These are phyloP conservation scores for Sesbania bispinosa DNA, from an alignment of 306 rosid species.

Conservation along the genomic window DNA sequence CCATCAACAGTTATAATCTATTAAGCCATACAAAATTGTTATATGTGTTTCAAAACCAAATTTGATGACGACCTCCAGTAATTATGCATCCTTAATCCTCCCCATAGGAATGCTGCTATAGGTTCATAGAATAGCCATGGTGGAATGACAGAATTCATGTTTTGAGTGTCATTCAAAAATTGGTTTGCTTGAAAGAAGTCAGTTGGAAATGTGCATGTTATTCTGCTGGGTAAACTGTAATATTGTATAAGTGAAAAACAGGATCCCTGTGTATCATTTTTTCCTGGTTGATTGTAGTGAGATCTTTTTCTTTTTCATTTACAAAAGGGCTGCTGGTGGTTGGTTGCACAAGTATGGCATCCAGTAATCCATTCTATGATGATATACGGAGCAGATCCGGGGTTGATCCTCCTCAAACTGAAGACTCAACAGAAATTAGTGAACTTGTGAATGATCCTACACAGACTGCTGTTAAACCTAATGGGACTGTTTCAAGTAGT, in stretches of 20 bases:
- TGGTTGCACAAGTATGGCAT: conserved; percentile 49
- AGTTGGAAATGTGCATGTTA: neutral
- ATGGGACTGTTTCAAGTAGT: conserved; percentile 66
- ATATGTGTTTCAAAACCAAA: neutral
- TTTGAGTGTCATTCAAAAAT: neutral
- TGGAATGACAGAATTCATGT: neutral
- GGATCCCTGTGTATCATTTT: neutral
- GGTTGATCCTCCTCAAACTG: conserved; percentile 78
- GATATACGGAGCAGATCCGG: conserved; percentile 66
- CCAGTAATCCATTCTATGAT: conserved; percentile 62
- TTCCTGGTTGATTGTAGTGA: neutral
- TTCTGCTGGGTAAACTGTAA: neutral
- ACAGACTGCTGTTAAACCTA: conserved; percentile 49
- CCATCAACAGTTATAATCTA: neutral
- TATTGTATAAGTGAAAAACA: neutral
- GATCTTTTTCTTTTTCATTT: conserved; percentile 10
- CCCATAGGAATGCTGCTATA: neutral
- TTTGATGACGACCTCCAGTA: neutral
- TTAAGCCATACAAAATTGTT: neutral
- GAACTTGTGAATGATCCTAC: conserved; percentile 60
- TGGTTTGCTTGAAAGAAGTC: neutral
- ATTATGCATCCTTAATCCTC: neutral
- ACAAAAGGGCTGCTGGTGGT: conserved; percentile 29
- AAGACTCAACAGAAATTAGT: conserved; percentile 54
- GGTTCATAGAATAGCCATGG: neutral